Conservation (phyloP, 2,329 filamentous ascomycete genomes). For the Colletotrichum plurivorum region DNA sequence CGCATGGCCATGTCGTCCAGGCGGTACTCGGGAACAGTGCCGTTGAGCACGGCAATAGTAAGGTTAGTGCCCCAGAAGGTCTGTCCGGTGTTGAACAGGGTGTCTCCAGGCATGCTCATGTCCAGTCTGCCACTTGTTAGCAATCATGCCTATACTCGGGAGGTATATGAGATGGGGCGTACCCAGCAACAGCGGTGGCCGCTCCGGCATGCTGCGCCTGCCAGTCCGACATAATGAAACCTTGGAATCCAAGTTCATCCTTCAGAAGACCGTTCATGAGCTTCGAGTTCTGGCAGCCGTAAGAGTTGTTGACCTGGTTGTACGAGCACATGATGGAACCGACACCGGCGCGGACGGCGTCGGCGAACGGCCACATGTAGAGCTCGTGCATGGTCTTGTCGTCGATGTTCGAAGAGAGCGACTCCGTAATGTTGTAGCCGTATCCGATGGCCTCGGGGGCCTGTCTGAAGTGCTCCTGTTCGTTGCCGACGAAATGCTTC, state of each 20-base stretch:
- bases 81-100: constrained; percentile 78
- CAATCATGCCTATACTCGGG: background rate
- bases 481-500: constrained; percentile 82
- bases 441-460: constrained; percentile 64
- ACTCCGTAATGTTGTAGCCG: constrained; percentile 74
- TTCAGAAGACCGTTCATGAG: constrained; percentile 83
- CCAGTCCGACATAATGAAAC: constrained; percentile 88
- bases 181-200: constrained; percentile 75
- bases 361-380: constrained; percentile 84
- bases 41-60: constrained; percentile 89
- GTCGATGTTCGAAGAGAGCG: constrained; percentile 73
- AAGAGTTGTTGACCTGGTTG: constrained; percentile 85
- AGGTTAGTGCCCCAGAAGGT: constrained; percentile 90
- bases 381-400: constrained; percentile 83
- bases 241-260: constrained; percentile 84
- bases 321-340: constrained; percentile 78
- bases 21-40: constrained; percentile 88
- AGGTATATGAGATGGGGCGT: background rate
- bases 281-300: constrained; percentile 84
- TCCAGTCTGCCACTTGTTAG: constrained; percentile 65
- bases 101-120: constrained; percentile 92
- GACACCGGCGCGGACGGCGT: constrained; percentile 78
- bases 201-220: constrained; percentile 76
- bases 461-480: constrained; percentile 85
- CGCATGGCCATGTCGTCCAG: constrained; percentile 93